Base-by-base conservation (phyloP, 2,329 filamentous ascomycete genomes). In the Phoma sp. region DNA sequence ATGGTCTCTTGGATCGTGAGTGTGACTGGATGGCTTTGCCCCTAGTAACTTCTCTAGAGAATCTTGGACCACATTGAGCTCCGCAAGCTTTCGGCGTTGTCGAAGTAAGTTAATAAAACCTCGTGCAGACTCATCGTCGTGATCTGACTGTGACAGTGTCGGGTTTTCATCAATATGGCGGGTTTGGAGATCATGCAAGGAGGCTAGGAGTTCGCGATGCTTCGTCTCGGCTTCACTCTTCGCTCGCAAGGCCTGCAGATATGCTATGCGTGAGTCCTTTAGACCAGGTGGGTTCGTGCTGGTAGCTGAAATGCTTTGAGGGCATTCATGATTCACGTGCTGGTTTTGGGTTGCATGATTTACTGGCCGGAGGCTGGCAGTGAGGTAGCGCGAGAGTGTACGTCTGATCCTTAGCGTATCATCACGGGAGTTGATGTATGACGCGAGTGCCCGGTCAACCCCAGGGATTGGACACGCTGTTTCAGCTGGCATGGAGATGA, bases 21-120 rank as follows among this genome's bases (percentile, higher is more conserved):
- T 51, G 2, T 55, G 47, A 15, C 55, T 57, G 14, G 73, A 70
- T 4, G 79, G 68, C 39, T 78, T 74, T 21, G 65, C 60, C 46
- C 62, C 63, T n/a, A 73, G 43, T 14, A 77, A 29, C 33, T 68
- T 72, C 17, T 78, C 74, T 5, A 83, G 60, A 38, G 79, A 76
- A 20, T 76, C 72, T 42, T 80, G 76, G 26, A 82, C 77, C 15
- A 81, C 72, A 42, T 79, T 75, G 2, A 83, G 67, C 53, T 80
- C 80, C 40, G 73, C 71, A 57, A 77, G 73, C n/a, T 74, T 75
- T 14, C 75, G 74, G 29, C 78, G 77, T 53, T 80, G 77, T 32
- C 74, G 78, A 18, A 82, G 72, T 15, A 83, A 70, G 17, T 68
- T 55, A 12, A 81, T 68, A 59, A 83, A 82, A 32, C 72, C 53